Conservation (phyloP, 331 rosid species). For the Ulmus americana region DNA sequence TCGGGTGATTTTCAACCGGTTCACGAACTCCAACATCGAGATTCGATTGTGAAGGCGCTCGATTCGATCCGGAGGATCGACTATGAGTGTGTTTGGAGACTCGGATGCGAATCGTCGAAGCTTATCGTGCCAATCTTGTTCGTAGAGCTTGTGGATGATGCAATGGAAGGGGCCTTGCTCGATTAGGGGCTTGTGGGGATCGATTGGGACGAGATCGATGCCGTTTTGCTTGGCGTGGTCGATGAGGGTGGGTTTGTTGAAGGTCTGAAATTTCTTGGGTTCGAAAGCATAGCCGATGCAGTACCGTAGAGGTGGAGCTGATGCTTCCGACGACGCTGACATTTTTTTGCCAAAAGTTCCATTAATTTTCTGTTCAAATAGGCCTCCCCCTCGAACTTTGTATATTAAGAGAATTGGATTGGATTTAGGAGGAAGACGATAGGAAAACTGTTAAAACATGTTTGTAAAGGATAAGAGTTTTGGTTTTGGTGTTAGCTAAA, state of each 20-base stretch:
- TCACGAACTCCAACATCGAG: conserved; percentile 52
- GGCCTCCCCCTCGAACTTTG: no score
- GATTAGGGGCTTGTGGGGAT: conserved; percentile 24
- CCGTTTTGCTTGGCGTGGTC: conserved; percentile 26
- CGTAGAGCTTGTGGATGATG: conserved; percentile 55
- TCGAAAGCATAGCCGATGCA: conserved; percentile 51
- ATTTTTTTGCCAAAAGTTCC: not conserved
- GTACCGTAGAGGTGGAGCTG: not conserved
- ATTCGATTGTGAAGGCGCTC: conserved; percentile 41
- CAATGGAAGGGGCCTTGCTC: conserved; percentile 53
- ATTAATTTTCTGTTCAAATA: no score
- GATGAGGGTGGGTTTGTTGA: conserved; percentile 33
- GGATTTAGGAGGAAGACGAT: no score
- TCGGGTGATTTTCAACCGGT: not conserved
- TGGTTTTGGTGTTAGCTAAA: no score
- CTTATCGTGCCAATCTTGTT: conserved; percentile 36
- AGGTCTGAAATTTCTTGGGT: conserved; percentile 35
- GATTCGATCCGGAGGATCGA: conserved; percentile 48
- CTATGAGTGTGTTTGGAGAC: conserved; percentile 31
- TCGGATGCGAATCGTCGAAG: conserved; percentile 19
- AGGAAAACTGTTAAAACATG: no score
- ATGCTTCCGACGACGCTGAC: not conserved
- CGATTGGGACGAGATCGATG: conserved; percentile 43
- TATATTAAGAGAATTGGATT: no score
- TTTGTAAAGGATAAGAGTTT: no score